Evolutionary conservation across 768 basidiomycete genomes (phyloP).

Genomic region (Tubosaeta sp.): DNA sequence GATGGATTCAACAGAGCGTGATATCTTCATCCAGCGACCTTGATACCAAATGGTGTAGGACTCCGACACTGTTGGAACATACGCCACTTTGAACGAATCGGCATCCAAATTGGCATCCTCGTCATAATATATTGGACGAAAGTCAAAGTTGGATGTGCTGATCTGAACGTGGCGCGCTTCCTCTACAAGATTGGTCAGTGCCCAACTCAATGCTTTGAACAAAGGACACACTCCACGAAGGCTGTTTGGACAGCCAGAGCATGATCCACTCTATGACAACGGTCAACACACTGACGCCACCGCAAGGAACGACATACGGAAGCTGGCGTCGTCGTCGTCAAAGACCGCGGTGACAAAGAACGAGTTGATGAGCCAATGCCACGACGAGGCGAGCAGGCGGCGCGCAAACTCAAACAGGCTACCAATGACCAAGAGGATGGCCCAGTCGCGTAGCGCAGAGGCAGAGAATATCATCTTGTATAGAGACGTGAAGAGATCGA

Average conservation of each 20-base stretch:
- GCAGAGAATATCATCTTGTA: conserved; percentile 47
- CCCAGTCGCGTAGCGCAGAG: conserved; percentile 57
- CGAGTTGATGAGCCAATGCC: conserved; percentile 42
- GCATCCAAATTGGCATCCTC: conserved; percentile 19
- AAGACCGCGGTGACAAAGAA: conserved; percentile 64
- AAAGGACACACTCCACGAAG: conserved; percentile 49
- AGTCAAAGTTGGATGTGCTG: conserved; percentile 39
- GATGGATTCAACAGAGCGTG: conserved; percentile 18
- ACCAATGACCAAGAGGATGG: conserved; percentile 60
- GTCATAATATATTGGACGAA: conserved; percentile 22
- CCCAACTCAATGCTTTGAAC: background rate
- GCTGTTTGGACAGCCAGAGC: conserved; percentile 61
- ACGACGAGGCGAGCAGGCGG: conserved; percentile 40
- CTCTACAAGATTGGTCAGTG: conserved; percentile 12
- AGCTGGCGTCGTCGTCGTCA: conserved; percentile 54
- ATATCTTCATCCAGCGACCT: conserved; percentile 28
- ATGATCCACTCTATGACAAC: conserved; percentile 60
- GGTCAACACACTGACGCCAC: background rate
- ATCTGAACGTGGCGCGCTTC: conserved; percentile 50
- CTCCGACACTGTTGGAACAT: conserved; percentile 31
- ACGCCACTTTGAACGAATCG: conserved; percentile 29
- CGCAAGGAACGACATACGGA: conserved; percentile 36
- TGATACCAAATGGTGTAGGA: conserved; percentile 35
- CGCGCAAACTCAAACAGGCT: conserved; percentile 57
- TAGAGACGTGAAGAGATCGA: conserved; percentile 33